These are phyloP conservation scores for Coprinellus micaceus DNA, from an alignment of 768 basidiomycete genomes.

Conservation along the genomic window DNA sequence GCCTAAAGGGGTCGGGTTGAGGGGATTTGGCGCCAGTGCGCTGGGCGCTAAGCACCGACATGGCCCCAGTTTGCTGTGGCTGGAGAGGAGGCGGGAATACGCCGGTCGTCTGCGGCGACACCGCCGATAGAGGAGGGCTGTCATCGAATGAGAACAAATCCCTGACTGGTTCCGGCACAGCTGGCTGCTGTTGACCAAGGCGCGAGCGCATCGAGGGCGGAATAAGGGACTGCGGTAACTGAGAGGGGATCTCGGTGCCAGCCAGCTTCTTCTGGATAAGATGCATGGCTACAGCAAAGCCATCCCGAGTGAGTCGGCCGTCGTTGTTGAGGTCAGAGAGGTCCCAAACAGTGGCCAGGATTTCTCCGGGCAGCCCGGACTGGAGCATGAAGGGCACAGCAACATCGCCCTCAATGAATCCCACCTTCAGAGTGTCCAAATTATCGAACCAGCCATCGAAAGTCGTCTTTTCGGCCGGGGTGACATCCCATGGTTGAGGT, in stretches of 20 bases:
- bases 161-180: constrained; percentile 37
- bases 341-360: constrained; percentile 94
- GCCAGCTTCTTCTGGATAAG: constrained; percentile 83
- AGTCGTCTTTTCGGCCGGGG: constrained; percentile 69
- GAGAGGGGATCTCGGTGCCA: constrained; percentile 70
- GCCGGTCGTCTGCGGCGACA: constrained; percentile 39
- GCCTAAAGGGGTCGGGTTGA: constrained; percentile 48
- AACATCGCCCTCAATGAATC: constrained; percentile 87
- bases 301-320: constrained; percentile 82
- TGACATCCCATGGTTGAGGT: constrained; percentile 73
- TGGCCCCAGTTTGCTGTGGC: constrained; percentile 29
- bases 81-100: constrained; percentile 25
- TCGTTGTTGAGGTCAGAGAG: constrained; percentile 86
- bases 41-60: constrained; percentile 20
- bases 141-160: constrained; percentile 56
- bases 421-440: constrained; percentile 71
- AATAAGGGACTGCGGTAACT: constrained; percentile 69
- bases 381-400: constrained; percentile 96
- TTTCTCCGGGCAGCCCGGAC: constrained; percentile 76
- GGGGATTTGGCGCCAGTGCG: constrained; percentile 15
- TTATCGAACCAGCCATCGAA: constrained; percentile 77
- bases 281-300: constrained; percentile 94
- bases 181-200: constrained; percentile 37
- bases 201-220: constrained; percentile 74
- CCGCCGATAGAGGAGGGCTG: constrained; percentile 44